Evolutionary conservation across 805 yeast genomes (phyloP).

Genomic region (Ogataea kodamae): DNA sequence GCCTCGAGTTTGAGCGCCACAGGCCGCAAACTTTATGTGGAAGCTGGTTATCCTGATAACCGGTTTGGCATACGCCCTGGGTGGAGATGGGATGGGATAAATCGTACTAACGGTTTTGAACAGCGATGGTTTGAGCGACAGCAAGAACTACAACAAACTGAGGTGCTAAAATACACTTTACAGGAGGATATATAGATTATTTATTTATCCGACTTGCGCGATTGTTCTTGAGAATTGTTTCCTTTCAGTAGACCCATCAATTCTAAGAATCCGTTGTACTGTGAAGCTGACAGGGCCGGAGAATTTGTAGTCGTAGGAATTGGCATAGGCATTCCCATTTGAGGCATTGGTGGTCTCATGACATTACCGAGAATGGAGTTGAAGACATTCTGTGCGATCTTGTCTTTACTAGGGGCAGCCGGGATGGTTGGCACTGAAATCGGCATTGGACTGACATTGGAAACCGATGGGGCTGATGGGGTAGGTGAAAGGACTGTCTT

Average conservation of each 20-base stretch:
- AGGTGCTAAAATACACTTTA: slow-evolving; percentile 33
- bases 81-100: slow-evolving; percentile 86
- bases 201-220: not conserved
- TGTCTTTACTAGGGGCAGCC: slow-evolving; percentile 9
- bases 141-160: slow-evolving; percentile 34
- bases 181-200: slow-evolving; percentile 36
- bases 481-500: slow-evolving; percentile 1
- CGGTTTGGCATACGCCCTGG: slow-evolving; percentile 80
- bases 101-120: slow-evolving; percentile 87
- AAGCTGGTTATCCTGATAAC: slow-evolving; percentile 53
- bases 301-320: slow-evolving; percentile 1
- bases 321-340: slow-evolving; percentile 7
- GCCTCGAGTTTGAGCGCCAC: slow-evolving; percentile 27
- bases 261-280: slow-evolving; percentile 17
- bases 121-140: slow-evolving; percentile 48
- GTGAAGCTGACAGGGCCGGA: slow-evolving; percentile 10
- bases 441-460: slow-evolving; percentile 2
- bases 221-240: not conserved
- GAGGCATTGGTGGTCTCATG: slow-evolving; percentile 12
- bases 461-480: slow-evolving; percentile 1
- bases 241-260: slow-evolving; percentile 18
- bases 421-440: too few species aligned
- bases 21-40: slow-evolving; percentile 57
- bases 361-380: slow-evolving; percentile 29
- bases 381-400: slow-evolving; percentile 28